Percentiles rank a stretch among this genome's conserved stretches.
These are phyloP conservation scores for Cadophora sp. DNA, from an alignment of 2,329 filamentous ascomycete genomes.

Conservation along the genomic window DNA sequence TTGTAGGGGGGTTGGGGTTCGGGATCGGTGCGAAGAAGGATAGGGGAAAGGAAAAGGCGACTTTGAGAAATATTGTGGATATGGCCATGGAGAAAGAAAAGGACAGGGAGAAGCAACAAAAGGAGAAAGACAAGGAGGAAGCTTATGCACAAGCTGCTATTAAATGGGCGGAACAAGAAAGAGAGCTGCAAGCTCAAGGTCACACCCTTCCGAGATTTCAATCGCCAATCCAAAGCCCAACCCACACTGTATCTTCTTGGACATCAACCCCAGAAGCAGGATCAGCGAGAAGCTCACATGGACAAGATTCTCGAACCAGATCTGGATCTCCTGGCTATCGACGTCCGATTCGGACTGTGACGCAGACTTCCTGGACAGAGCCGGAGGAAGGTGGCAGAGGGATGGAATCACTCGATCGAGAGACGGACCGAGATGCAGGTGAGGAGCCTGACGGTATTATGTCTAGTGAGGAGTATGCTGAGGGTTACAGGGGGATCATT, in stretches of 20 bases:
- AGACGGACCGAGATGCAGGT: not conserved
- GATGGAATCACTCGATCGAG: not conserved
- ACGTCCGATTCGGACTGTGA: not conserved
- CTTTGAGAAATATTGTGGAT: not conserved
- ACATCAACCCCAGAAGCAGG: not conserved
- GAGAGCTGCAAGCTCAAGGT: not conserved
- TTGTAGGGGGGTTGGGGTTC: not conserved
- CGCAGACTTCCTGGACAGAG: conserved; percentile 3
- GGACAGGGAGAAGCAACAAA: not conserved
- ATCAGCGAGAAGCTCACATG: not conserved
- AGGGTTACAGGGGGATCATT: conserved; percentile 14
- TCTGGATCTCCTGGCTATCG: not conserved
- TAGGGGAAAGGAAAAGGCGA: not conserved
- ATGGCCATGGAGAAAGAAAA: not conserved
- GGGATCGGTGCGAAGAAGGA: not conserved
- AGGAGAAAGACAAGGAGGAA: not conserved
- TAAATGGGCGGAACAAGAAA: not conserved
- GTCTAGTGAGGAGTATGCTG: conserved; percentile 17
- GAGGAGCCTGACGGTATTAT: not conserved
- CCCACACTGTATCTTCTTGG: not conserved
- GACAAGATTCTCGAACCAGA: not conserved
- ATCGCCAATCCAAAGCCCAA: not conserved
- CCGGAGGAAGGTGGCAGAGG: not conserved
- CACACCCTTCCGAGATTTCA: not conserved
- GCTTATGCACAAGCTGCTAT: conserved; percentile 5